phyloP scores from a whole-genome alignment of 306 rosid genomes.

The Geum urbanum region DNA sequence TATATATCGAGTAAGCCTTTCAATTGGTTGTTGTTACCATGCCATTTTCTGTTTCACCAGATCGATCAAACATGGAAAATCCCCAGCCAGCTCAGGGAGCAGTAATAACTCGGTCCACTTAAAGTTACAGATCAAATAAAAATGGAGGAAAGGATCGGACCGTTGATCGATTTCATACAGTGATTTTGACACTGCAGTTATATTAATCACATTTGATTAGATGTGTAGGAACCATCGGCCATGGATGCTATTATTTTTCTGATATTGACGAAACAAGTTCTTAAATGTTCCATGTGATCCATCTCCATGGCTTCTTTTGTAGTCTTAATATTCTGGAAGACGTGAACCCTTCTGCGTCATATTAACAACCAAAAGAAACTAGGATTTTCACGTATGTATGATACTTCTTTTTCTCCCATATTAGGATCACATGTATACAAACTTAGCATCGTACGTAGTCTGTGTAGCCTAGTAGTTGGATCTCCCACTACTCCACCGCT shows the following conservation, averaged over 20 bases:
- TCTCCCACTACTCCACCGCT: not conserved
- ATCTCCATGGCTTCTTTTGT: not conserved
- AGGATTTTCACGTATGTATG: not conserved
- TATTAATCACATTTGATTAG: not conserved
- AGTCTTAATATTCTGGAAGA: not conserved
- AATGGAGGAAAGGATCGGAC: not conserved
- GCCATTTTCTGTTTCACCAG: not conserved
- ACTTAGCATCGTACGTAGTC: not conserved
- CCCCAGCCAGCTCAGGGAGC: slow-evolving; percentile 2
- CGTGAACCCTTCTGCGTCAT: not conserved
- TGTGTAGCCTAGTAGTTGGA: not conserved
- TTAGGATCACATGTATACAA: not conserved
- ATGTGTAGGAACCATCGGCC: not conserved
- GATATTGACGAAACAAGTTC: not conserved
- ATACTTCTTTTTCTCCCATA: not conserved
- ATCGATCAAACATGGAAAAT: not conserved
- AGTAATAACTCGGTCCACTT: slow-evolving; percentile 6
- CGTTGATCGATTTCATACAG: not conserved
- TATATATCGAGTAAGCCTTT: not conserved
- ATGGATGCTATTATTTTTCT: not conserved
- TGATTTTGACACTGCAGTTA: slow-evolving; percentile 4
- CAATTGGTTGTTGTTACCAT: not conserved
- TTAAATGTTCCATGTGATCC: not conserved
- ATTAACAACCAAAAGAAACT: not conserved
- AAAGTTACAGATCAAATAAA: not conserved